These are phyloP conservation scores for Aspergillus texensis DNA, from an alignment of 2,329 filamentous ascomycete species.

Conservation along the genomic window DNA sequence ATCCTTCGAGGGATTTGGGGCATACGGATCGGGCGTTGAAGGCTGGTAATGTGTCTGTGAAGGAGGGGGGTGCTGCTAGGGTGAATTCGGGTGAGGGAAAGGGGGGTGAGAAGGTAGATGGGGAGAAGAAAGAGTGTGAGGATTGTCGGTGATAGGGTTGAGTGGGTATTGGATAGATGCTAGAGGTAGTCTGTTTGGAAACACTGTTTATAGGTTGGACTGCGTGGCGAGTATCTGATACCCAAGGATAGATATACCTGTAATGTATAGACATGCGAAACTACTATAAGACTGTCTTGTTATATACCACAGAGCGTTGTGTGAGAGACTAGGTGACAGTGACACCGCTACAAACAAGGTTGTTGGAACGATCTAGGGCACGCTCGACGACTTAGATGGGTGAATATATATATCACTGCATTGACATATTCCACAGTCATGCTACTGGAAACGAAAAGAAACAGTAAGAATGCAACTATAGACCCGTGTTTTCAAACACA, in stretches of 20 bases:
- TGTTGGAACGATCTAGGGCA: background rate
- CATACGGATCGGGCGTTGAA: slow-evolving; percentile 68
- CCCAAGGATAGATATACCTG: background rate
- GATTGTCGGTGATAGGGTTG: slow-evolving; percentile 27
- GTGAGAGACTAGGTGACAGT: no score
- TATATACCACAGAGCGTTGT: background rate
- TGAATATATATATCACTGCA: slow-evolving; percentile 14
- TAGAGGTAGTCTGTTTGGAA: no score
- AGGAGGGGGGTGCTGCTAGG: slow-evolving; percentile 12
- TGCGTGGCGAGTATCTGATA: background rate
- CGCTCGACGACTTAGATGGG: background rate
- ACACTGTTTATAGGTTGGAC: no score
- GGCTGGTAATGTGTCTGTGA: slow-evolving; percentile 4
- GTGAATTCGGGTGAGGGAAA: no score
- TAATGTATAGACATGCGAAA: background rate
- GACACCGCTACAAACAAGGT: background rate
- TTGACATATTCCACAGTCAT: slow-evolving; percentile 9
- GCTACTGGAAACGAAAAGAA: slow-evolving; percentile 9
- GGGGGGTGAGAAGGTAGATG: slow-evolving; percentile 40
- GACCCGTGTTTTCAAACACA: background rate
- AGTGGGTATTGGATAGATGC: background rate
- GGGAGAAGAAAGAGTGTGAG: slow-evolving; percentile 26
- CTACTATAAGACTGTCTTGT: background rate
- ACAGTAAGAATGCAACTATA: background rate
- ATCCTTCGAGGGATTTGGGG: slow-evolving; percentile 75